A percentile compares a stretch with the other conserved stretches of the same genome.
phyloP scores from a whole-genome alignment of 2,329 filamentous ascomycete genomes.

The Calonectria pauciramosa region DNA sequence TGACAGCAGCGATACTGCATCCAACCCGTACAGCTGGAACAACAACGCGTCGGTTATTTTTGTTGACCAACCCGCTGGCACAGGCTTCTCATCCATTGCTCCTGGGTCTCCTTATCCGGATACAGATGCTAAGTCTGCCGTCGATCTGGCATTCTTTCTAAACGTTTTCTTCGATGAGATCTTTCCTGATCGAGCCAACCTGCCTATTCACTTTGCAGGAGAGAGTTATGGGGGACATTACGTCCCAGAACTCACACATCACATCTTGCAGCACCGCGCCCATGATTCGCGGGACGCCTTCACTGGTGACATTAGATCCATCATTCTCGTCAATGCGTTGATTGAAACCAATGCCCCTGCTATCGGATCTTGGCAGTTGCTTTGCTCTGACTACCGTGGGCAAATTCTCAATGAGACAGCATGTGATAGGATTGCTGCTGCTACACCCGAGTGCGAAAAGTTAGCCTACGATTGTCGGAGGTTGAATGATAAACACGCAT shows the following conservation, averaged over 20 bases:
- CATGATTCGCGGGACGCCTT: not conserved
- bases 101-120: not conserved
- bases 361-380: not conserved
- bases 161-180: not conserved
- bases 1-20: not conserved
- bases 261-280: not conserved
- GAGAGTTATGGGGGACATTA: not conserved
- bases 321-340: not conserved
- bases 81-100: not conserved
- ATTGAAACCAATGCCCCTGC: not conserved
- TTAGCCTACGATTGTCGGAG: not conserved
- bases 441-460: not conserved
- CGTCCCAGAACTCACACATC: not conserved
- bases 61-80: not conserved
- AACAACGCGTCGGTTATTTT: conserved; percentile 1
- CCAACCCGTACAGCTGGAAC: not conserved
- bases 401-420: not conserved
- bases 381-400: not conserved
- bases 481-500: not conserved
- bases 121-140: not conserved
- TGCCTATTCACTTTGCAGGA: not conserved
- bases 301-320: not conserved
- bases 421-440: not conserved
- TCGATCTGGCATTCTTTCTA: not conserved
- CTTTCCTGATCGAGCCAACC: not conserved